A percentile compares a stretch with the other conserved stretches of the same genome.
Conservation (phyloP, 306 rosid species). For the Cyclanthera cordifolia region DNA sequence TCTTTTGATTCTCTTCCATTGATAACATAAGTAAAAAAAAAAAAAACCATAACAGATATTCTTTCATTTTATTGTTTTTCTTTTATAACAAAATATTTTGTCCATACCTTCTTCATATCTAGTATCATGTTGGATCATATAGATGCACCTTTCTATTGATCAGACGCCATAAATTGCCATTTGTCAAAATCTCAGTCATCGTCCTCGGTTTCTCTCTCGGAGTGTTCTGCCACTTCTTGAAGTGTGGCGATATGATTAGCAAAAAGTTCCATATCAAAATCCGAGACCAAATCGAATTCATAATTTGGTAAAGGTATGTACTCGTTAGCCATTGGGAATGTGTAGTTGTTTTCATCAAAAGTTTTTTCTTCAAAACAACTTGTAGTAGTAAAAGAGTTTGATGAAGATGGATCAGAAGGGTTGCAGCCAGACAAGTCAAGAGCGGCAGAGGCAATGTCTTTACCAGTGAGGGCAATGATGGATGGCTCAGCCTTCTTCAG, state of each 20-base stretch:
- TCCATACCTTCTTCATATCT: neutral
- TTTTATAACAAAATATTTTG: neutral
- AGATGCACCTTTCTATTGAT: neutral
- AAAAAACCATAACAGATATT: neutral
- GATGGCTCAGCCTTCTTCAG: constrained; percentile 36
- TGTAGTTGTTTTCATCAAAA: neutral
- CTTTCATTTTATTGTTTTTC: neutral
- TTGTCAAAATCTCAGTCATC: neutral
- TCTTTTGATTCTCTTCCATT: neutral
- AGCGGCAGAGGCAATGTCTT: neutral
- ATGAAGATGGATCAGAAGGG: constrained; percentile 3
- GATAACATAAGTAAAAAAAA: neutral
- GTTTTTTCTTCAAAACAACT: neutral
- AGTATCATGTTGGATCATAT: neutral
- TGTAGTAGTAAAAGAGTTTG: neutral
- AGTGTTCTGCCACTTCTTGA: constrained; percentile 14
- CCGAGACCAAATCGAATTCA: constrained; percentile 23
- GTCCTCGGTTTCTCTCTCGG: neutral
- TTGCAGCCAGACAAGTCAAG: neutral
- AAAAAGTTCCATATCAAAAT: constrained; percentile 26
- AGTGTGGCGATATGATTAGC: constrained; percentile 23
- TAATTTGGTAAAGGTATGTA: constrained; percentile 9
- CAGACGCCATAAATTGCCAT: neutral
- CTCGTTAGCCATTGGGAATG: neutral
- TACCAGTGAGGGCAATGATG: constrained; percentile 8